These are phyloP conservation scores for Lachancea sp. DNA, from an alignment of 805 yeast genomes.

Conservation along the genomic window DNA sequence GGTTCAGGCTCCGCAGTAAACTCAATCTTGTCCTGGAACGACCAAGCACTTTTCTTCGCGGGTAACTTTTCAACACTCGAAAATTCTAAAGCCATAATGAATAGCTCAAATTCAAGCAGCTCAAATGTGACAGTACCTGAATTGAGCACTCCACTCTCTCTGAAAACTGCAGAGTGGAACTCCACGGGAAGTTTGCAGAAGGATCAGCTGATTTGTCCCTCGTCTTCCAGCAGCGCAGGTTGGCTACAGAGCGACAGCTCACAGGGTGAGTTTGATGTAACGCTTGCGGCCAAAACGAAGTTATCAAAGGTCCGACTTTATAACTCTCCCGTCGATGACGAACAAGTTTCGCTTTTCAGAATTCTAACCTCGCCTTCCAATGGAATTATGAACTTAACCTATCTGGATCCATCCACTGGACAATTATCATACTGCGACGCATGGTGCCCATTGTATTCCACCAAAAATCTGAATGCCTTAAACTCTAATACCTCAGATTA, in stretches of 20 bases:
- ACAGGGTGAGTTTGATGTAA: constrained; percentile 62
- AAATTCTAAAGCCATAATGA: constrained; percentile 35
- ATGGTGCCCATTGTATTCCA: constrained; percentile 66
- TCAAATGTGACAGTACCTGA: constrained; percentile 32
- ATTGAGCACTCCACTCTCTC: constrained; percentile 56
- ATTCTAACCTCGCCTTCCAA: constrained; percentile 69
- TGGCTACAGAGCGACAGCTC: constrained; percentile 49
- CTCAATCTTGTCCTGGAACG: constrained; percentile 49
- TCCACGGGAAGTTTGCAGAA: constrained; percentile 37
- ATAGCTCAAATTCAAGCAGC: constrained; percentile 18
- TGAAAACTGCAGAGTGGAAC: constrained; percentile 46
- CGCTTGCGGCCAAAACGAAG: constrained; percentile 46
- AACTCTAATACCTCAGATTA: constrained; percentile 27
- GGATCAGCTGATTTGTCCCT: constrained; percentile 52
- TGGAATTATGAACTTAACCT: constrained; percentile 88
- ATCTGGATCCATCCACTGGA: constrained; percentile 66
- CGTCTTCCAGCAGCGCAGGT: constrained; percentile 24
- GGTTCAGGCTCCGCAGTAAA: constrained; percentile 51
- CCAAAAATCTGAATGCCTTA: constrained; percentile 30
- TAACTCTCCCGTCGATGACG: constrained; percentile 44
- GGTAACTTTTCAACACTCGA: constrained; percentile 68
- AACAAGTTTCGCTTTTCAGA: constrained; percentile 56
- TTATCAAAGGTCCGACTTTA: constrained; percentile 73
- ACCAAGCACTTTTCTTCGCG: constrained; percentile 61
- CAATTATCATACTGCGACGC: constrained; percentile 69